phyloP scores from a whole-genome alignment of 2,329 filamentous ascomycete genomes.

The Botrytis cinerea region DNA sequence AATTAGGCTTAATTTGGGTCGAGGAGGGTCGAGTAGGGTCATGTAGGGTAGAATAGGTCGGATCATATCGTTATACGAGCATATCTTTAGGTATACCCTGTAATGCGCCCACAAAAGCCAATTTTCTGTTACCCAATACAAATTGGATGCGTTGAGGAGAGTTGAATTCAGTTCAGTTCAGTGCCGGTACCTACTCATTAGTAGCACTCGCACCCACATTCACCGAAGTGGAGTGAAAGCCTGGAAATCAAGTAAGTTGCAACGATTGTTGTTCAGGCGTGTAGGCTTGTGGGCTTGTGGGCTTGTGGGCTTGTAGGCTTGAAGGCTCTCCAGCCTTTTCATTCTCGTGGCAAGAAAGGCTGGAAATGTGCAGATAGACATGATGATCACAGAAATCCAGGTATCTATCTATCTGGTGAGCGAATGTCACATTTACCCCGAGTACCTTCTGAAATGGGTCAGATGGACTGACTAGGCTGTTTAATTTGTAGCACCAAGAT shows the following conservation, averaged over 20 bases:
- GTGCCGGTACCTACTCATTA: too few relatives aligned
- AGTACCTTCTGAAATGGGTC: not conserved
- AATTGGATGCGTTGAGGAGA: not conserved
- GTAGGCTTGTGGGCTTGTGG: too few relatives aligned
- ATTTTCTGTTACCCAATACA: not conserved
- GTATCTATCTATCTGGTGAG: too few relatives aligned
- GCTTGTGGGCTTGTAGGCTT: too few relatives aligned
- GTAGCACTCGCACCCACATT: too few relatives aligned
- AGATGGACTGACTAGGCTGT: not conserved
- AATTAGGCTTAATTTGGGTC: constrained; percentile 6
- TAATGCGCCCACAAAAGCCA: not conserved
- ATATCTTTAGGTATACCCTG: not conserved
- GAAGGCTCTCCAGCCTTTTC: too few relatives aligned
- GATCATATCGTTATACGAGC: not conserved
- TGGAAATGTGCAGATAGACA: too few relatives aligned
- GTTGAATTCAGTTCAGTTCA: not conserved
- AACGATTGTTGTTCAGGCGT: too few relatives aligned
- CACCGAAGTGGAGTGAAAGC: too few relatives aligned
- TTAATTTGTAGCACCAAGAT: not conserved
- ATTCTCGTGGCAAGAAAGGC: too few relatives aligned
- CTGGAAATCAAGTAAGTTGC: too few relatives aligned
- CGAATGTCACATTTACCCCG: not conserved
- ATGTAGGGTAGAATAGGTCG: not conserved
- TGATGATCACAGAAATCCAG: too few relatives aligned
- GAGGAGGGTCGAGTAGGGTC: not conserved